A percentile compares a stretch with the other conserved stretches of the same genome.
Conservation (phyloP, 352 stramenopile genomes). For the Globisporangium echinulatum region DNA sequence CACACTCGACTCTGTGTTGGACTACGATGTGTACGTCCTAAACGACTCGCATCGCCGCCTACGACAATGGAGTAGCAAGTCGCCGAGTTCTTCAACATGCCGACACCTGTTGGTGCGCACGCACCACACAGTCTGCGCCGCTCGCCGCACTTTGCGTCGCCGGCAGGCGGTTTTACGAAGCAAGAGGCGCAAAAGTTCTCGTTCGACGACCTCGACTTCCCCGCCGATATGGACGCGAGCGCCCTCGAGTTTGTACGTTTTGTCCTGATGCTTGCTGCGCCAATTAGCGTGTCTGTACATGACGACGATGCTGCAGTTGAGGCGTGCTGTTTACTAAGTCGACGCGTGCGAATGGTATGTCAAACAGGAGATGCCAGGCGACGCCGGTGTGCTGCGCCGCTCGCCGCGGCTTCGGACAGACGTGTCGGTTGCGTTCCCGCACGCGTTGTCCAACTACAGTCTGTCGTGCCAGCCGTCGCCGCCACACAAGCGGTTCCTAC, state of each 20-base stretch:
- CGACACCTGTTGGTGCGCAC: slow-evolving; percentile 55
- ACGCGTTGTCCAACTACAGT: slow-evolving; percentile 39
- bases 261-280: background rate
- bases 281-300: too few species aligned
- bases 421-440: slow-evolving; percentile 79
- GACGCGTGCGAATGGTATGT: background rate
- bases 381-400: slow-evolving; percentile 58
- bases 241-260: slow-evolving; percentile 70
- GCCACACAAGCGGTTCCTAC: slow-evolving; percentile 64
- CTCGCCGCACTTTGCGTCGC: slow-evolving; percentile 70
- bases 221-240: slow-evolving; percentile 61
- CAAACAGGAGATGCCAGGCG: slow-evolving; percentile 60
- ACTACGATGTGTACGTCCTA: too few species aligned
- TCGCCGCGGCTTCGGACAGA: slow-evolving; percentile 77
- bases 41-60: background rate
- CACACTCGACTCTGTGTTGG: too few species aligned
- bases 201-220: slow-evolving; percentile 79
- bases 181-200: slow-evolving; percentile 76
- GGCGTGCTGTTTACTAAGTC: too few species aligned
- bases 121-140: slow-evolving; percentile 62
- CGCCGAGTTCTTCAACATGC: slow-evolving; percentile 75
- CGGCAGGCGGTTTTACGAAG: slow-evolving; percentile 51
- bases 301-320: too few species aligned
- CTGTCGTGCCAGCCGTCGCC: slow-evolving; percentile 44
- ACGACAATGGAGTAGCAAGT: slow-evolving; percentile 42